Evolutionary conservation across 176 grass and related monocot genomes (phyloP).

Genomic region (Cymbopogon citratus): DNA sequence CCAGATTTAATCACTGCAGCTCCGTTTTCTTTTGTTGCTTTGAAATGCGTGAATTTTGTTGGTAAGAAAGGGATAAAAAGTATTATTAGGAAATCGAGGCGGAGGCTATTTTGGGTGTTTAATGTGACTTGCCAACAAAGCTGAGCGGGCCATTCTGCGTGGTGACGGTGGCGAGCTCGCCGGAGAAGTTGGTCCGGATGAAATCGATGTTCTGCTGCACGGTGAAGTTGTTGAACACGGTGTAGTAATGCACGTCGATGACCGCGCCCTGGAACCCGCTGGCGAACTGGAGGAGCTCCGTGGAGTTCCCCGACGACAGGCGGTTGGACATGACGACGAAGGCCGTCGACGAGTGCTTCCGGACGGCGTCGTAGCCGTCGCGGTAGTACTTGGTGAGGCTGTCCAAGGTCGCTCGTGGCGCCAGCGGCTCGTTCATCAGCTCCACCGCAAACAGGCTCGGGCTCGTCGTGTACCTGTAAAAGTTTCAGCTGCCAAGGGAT

Average conservation of each 20-base stretch:
- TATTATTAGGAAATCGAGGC: no score
- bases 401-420: slow-evolving; percentile 27
- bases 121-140: slow-evolving; percentile 37
- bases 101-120: neutral
- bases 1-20: no score
- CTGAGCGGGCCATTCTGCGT: slow-evolving; percentile 33
- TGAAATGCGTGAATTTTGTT: no score
- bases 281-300: slow-evolving; percentile 42
- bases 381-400: slow-evolving; percentile 61
- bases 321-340: slow-evolving; percentile 80
- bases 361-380: slow-evolving; percentile 50
- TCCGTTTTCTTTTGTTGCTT: no score
- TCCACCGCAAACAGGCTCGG: slow-evolving; percentile 48
- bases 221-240: slow-evolving; percentile 33
- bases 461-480: slow-evolving; percentile 43
- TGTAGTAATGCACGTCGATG: slow-evolving; percentile 62
- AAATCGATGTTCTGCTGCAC: slow-evolving; percentile 60
- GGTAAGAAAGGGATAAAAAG: no score
- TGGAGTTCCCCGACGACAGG: neutral
- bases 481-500: neutral
- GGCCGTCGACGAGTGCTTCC: slow-evolving; percentile 33
- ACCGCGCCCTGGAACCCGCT: neutral
- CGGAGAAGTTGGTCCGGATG: slow-evolving; percentile 9
- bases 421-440: slow-evolving; percentile 68
- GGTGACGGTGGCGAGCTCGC: slow-evolving; percentile 13